Conservation (phyloP, 257 asterid genomes). For the Cynanchum wilfordii region DNA sequence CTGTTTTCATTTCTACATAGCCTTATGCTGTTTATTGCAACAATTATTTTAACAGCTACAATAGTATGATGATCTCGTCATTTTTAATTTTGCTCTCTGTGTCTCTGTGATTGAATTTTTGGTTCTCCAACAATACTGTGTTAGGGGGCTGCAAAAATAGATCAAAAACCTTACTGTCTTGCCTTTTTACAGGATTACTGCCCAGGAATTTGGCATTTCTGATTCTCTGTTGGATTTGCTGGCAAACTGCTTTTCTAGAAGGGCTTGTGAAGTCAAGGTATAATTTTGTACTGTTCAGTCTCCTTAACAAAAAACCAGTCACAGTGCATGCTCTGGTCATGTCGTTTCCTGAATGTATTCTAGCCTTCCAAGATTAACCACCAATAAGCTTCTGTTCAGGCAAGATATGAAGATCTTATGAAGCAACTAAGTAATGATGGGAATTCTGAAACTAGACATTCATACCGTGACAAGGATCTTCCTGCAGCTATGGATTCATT, state of each 20-base stretch:
- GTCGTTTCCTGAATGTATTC: slow-evolving; percentile 56
- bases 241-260: slow-evolving; percentile 66
- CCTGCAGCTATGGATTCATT: slow-evolving; percentile 91
- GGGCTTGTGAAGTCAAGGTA: slow-evolving; percentile 75
- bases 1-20: background rate
- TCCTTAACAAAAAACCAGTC: slow-evolving; percentile 45
- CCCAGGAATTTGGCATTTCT: slow-evolving; percentile 51
- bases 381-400: slow-evolving; percentile 79
- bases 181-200: slow-evolving; percentile 46
- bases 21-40: background rate
- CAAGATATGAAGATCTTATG: slow-evolving; percentile 67
- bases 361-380: slow-evolving; percentile 58
- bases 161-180: background rate
- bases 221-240: slow-evolving; percentile 56
- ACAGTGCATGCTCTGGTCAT: slow-evolving; percentile 60
- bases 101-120: slow-evolving; percentile 1
- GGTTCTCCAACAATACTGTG: background rate
- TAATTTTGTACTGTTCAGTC: slow-evolving; percentile 17
- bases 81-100: background rate
- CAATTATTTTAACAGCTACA: background rate
- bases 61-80: background rate
- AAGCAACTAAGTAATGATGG: slow-evolving; percentile 39
- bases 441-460: slow-evolving; percentile 42
- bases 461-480: slow-evolving; percentile 76
- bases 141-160: background rate